Evolutionary conservation across 768 basidiomycete species (phyloP).

Genomic region (Pulveroboletus sp.): DNA sequence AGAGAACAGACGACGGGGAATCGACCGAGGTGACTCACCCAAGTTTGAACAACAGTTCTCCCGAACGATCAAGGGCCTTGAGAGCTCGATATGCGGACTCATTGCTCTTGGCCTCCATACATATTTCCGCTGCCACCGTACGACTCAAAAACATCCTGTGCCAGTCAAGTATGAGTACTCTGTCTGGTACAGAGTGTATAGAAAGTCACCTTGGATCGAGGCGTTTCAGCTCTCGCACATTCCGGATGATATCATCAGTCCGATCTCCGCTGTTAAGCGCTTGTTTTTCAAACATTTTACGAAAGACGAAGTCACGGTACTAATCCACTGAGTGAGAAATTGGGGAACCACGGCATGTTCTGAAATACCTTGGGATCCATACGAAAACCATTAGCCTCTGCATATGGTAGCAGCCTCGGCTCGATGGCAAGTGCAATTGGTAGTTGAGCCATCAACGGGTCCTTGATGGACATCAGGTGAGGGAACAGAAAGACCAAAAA

Average conservation of each 20-base stretch:
- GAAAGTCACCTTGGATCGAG: constrained; percentile 59
- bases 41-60: constrained; percentile 64
- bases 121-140: constrained; percentile 78
- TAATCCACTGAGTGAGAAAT: constrained; percentile 27
- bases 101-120: constrained; percentile 75
- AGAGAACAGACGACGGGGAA: neutral
- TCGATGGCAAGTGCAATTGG: constrained; percentile 75
- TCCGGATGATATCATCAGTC: constrained; percentile 59
- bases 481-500: neutral
- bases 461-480: constrained; percentile 37
- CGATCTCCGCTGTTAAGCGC: constrained; percentile 45
- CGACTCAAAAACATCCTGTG: constrained; percentile 76
- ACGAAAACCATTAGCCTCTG: constrained; percentile 66
- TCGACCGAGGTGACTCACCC: constrained; percentile 38
- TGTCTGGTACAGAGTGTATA: neutral
- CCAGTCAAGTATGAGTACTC: constrained; percentile 3
- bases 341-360: neutral
- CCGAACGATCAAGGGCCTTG: constrained; percentile 59
- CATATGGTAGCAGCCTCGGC: constrained; percentile 66
- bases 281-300: constrained; percentile 74
- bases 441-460: constrained; percentile 73
- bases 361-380: constrained; percentile 68
- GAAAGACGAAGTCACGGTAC: constrained; percentile 85
- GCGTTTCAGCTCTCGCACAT: constrained; percentile 67
- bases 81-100: constrained; percentile 65